These are phyloP conservation scores for Nicotiana noctiflora DNA, from an alignment of 257 asterid species.

Conservation along the genomic window DNA sequence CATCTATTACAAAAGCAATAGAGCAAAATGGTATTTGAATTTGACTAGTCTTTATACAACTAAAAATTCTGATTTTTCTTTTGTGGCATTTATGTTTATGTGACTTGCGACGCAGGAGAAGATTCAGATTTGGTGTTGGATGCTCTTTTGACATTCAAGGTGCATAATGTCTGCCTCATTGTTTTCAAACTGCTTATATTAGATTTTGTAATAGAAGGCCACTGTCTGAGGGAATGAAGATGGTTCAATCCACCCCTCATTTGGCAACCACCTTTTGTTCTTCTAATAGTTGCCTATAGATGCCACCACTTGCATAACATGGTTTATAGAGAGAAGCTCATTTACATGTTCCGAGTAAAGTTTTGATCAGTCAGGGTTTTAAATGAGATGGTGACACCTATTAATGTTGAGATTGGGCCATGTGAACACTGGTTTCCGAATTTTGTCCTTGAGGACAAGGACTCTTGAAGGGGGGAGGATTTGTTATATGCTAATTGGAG, in stretches of 20 bases:
- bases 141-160: constrained; percentile 49
- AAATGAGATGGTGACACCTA: background rate
- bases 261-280: background rate
- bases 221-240: background rate
- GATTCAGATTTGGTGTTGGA: constrained; percentile 46
- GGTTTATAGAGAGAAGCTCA: background rate
- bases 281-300: background rate
- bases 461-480: too few species aligned
- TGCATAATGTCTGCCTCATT: constrained; percentile 23
- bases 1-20: constrained; percentile 24
- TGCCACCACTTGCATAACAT: background rate
- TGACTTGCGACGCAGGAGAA: constrained; percentile 35
- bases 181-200: background rate
- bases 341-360: background rate
- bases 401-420: background rate
- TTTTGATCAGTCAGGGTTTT: background rate
- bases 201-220: background rate
- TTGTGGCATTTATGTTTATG: background rate
- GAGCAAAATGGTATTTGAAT: constrained; percentile 25
- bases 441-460: too few species aligned
- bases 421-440: background rate
- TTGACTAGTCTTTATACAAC: background rate
- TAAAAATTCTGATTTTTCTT: background rate
- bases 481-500: too few species aligned
- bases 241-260: background rate